phyloP scores from a whole-genome alignment of 306 rosid genomes.

The Quercus gilva region DNA sequence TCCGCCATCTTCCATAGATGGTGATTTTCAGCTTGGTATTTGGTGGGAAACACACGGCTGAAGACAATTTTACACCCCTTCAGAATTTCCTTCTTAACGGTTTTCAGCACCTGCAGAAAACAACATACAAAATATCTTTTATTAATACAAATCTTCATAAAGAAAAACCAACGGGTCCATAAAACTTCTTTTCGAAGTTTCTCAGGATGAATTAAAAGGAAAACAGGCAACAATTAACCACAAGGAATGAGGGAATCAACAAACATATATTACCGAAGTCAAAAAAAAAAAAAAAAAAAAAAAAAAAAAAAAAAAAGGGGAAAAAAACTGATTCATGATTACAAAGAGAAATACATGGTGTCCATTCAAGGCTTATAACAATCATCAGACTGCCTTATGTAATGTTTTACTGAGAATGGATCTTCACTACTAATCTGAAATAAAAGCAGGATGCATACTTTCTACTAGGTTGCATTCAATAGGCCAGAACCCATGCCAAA shows the following conservation, averaged over 20 bases:
- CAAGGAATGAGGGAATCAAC: not conserved
- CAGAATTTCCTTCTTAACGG: conserved; percentile 43
- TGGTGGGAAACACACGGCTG: conserved; percentile 55
- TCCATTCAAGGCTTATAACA: not conserved
- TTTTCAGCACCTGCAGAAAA: conserved; percentile 55
- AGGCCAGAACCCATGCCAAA: not conserved
- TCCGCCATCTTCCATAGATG: conserved; percentile 73
- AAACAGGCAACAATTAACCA: not conserved
- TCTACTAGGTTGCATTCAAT: not conserved
- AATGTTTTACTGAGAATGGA: not conserved
- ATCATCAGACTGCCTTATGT: not conserved
- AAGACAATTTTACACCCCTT: conserved; percentile 64
- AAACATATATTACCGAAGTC: not conserved
- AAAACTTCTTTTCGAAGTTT: not conserved
- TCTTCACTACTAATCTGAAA: not conserved
- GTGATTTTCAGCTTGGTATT: conserved; percentile 42
- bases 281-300: not conserved
- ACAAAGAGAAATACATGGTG: not conserved
- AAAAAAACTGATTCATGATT: not conserved
- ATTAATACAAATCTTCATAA: not conserved
- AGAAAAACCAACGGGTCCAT: not conserved
- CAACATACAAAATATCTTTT: not conserved
- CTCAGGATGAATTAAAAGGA: not conserved
- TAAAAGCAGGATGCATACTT: not conserved
- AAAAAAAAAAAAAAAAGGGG: not conserved